Evolutionary conservation across 176 grass and related monocot species (phyloP), one percentile per base, ranked within the genome.

Genomic region (Eragrostis curvula): DNA sequence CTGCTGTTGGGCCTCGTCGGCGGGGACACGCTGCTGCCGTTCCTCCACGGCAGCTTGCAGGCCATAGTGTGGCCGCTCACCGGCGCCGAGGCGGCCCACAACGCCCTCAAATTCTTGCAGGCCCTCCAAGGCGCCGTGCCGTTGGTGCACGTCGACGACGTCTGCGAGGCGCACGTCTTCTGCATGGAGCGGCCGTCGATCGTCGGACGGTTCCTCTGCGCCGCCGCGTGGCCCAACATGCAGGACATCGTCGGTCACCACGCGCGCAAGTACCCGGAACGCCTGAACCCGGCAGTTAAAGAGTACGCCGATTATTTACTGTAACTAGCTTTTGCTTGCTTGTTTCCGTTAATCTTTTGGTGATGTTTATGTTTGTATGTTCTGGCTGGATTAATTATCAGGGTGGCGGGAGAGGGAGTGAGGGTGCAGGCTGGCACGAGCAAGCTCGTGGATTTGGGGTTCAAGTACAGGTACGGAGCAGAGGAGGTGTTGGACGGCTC

Each of bases 381-480:
- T 40, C 15, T 47, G 46, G 8, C 1, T 41, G 28, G 6, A 58
- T 42, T 1, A n/a, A 36, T 36, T 60, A 9, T 53, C 46, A 85
- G 74, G 27, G 74, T 85, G 53, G 52, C 17, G 1, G 87, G 76
- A 29, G 60, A 78, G 5, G 71, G 41, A 21, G 71, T 68, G 58
- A 77, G 57, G 57, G 70, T 90, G 17, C 66, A 44, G 7, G 8
- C 48, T 47, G 73, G 44, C 39, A 87, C 87, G 41, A 71, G 66
- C 7, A 90, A 87, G 43, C 78, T 93, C 3, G 56, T 63, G 70
- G 90, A 89, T 32, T 48, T 87, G 43, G 90, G 83, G 1, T 92
- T 92, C 21, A 86, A 28, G 50, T 92, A 84, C 27, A 83, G 66
- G 62, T 84, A 87, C 46, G 66, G 40, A 12, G 51, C 50, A 25